phyloP scores from a whole-genome alignment of 2,329 filamentous ascomycete genomes.

The Metarhizium humberi region DNA sequence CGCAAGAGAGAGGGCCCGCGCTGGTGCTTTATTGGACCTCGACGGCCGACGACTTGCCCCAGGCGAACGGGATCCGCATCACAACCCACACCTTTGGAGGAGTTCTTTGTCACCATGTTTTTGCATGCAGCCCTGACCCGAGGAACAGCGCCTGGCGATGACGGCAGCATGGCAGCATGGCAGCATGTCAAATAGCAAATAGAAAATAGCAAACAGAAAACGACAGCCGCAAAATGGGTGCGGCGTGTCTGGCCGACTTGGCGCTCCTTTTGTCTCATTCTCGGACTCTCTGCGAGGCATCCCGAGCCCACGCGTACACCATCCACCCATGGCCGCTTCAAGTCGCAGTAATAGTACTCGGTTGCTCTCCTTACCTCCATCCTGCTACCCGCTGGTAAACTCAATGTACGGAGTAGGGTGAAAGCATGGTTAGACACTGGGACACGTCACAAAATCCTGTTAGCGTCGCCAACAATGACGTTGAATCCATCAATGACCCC shows the following conservation, averaged over 20 bases:
- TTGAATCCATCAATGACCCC: background rate
- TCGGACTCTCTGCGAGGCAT: background rate
- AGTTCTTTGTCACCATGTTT: background rate
- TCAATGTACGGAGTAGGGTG: background rate
- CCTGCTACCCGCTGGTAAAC: background rate
- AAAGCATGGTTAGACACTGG: background rate
- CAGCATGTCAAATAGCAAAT: no score
- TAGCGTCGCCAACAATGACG: background rate
- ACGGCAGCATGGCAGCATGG: background rate
- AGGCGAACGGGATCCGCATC: no score
- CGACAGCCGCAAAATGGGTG: no score
- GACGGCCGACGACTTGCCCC: no score
- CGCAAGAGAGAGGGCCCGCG: background rate
- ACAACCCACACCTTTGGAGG: no score
- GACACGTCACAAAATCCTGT: background rate
- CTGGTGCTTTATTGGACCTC: background rate
- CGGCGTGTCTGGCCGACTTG: background rate
- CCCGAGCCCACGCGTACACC: background rate
- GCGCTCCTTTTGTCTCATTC: background rate
- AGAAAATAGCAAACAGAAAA: no score
- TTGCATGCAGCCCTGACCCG: no score
- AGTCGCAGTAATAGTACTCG: background rate
- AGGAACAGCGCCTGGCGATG: background rate
- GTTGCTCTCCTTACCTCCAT: no score
- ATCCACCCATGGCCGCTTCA: background rate